Conservation (phyloP, 257 asterid genomes). For the Nicotiana tomentosiformis region DNA sequence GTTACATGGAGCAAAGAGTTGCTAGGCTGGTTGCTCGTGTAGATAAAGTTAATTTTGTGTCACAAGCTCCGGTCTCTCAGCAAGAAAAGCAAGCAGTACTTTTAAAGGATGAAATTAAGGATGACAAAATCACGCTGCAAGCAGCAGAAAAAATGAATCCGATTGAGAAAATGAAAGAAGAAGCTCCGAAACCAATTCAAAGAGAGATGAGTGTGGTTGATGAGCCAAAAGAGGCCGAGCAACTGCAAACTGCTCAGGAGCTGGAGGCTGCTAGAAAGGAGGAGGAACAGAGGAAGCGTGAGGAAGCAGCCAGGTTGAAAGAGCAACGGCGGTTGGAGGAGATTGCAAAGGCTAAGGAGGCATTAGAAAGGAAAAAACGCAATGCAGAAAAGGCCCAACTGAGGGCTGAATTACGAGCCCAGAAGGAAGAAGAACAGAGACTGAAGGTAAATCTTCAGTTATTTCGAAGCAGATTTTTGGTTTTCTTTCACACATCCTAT, state of each 20-base stretch:
- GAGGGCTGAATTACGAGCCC: slow-evolving; percentile 73
- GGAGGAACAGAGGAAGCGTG: slow-evolving; percentile 48
- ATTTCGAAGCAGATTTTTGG: not conserved
- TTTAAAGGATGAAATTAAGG: slow-evolving; percentile 14
- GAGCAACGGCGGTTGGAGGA: slow-evolving; percentile 78
- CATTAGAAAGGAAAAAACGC: slow-evolving; percentile 84
- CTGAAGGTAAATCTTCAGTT: slow-evolving; percentile 54
- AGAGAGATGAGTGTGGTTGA: slow-evolving; percentile 21
- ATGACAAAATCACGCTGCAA: slow-evolving; percentile 12
- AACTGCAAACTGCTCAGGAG: slow-evolving; percentile 46
- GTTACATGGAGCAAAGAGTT: slow-evolving; percentile 36
- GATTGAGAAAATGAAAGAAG: slow-evolving; percentile 14
- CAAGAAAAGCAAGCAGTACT: slow-evolving; percentile 27
- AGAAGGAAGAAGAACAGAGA: slow-evolving; percentile 79
- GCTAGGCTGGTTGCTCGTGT: slow-evolving; percentile 25
- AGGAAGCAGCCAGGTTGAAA: slow-evolving; percentile 54
- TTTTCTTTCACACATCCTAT: not conserved
- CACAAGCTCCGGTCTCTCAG: slow-evolving; percentile 29
- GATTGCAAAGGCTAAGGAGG: slow-evolving; percentile 74
- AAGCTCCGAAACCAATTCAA: slow-evolving; percentile 18
- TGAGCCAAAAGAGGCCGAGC: slow-evolving; percentile 33
- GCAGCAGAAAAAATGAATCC: slow-evolving; percentile 29
- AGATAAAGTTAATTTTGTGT: slow-evolving; percentile 18
- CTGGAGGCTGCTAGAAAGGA: slow-evolving; percentile 49
- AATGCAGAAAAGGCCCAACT: slow-evolving; percentile 65